Percentiles rank a stretch among this genome's conserved stretches.
Evolutionary conservation across 345 rosid genomes (phyloP).

Genomic region (Laguncularia racemosa): DNA sequence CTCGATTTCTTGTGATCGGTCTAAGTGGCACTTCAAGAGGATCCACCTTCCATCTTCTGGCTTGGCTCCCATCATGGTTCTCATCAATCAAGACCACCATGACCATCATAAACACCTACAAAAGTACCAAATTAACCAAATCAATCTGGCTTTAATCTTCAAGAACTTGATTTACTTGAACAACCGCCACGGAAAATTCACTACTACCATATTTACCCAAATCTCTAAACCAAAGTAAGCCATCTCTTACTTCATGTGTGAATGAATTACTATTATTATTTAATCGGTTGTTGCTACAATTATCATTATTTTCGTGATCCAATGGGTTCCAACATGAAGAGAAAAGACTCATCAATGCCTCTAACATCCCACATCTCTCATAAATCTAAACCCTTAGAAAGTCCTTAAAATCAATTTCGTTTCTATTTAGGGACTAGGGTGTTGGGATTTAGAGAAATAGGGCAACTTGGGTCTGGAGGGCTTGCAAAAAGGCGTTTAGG

Average conservation of each 20-base stretch:
- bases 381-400: slow-evolving; percentile 17
- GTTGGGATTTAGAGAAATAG: slow-evolving; percentile 7
- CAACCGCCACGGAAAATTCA: slow-evolving; percentile 85
- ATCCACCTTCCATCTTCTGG: too few relatives aligned
- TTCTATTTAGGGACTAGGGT: slow-evolving; percentile 2
- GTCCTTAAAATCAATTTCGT: slow-evolving; percentile 12
- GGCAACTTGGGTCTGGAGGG: slow-evolving; percentile 13
- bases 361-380: slow-evolving; percentile 92
- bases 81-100: slow-evolving; percentile 84
- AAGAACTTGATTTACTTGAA: slow-evolving; percentile 80
- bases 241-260: slow-evolving; percentile 60
- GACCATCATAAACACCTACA: slow-evolving; percentile 89
- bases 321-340: slow-evolving; percentile 74
- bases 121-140: slow-evolving; percentile 87
- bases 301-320: slow-evolving; percentile 31
- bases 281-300: slow-evolving; percentile 9
- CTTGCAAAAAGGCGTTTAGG: slow-evolving; percentile 5
- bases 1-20: too few relatives aligned
- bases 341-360: slow-evolving; percentile 80
- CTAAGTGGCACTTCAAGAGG: too few relatives aligned
- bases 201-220: slow-evolving; percentile 56
- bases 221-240: slow-evolving; percentile 76
- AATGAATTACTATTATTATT: slow-evolving; percentile 7
- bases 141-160: slow-evolving; percentile 93
- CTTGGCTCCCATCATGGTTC: too few relatives aligned